phyloP scores from a whole-genome alignment of 345 rosid genomes.

The Eucalyptus caleyi region DNA sequence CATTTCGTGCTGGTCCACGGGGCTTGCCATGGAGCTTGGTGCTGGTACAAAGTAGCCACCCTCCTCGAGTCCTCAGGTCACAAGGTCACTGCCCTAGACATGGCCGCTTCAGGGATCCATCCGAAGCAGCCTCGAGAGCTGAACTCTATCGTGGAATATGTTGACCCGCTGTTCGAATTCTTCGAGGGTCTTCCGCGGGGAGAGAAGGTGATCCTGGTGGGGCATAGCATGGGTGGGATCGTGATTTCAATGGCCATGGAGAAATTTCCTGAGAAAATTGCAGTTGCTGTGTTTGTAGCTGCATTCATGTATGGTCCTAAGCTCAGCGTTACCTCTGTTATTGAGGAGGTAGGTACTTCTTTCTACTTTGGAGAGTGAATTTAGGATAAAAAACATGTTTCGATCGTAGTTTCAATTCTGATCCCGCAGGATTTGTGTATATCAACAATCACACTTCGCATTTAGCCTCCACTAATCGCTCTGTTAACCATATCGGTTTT shows the following conservation, averaged over 20 bases:
- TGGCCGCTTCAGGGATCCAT: conserved; percentile 21
- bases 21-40: conserved; percentile 30
- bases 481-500: neutral
- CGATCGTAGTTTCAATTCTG: neutral
- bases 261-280: conserved; percentile 1
- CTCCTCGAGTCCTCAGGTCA: conserved; percentile 17
- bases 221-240: conserved; percentile 17
- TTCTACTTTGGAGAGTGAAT: neutral
- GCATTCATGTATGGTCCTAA: conserved; percentile 8
- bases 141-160: neutral
- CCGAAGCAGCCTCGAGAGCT: conserved; percentile 2
- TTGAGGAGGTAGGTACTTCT: neutral
- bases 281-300: conserved; percentile 1
- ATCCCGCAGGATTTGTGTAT: neutral
- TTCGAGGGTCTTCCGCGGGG: neutral
- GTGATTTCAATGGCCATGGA: conserved; percentile 15
- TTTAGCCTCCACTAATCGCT: neutral
- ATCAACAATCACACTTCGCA: neutral
- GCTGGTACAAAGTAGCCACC: conserved; percentile 23
- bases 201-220: conserved; percentile 15
- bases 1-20: conserved; percentile 38
- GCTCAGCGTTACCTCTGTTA: neutral
- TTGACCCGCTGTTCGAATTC: neutral
- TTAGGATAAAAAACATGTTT: neutral
- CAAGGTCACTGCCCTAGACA: conserved; percentile 19